Evolutionary conservation across 1,284 basidiomycete species (phyloP), one percentile per base, ranked within the genome.

Genomic region (Cutaneotrichosporon sp.): DNA sequence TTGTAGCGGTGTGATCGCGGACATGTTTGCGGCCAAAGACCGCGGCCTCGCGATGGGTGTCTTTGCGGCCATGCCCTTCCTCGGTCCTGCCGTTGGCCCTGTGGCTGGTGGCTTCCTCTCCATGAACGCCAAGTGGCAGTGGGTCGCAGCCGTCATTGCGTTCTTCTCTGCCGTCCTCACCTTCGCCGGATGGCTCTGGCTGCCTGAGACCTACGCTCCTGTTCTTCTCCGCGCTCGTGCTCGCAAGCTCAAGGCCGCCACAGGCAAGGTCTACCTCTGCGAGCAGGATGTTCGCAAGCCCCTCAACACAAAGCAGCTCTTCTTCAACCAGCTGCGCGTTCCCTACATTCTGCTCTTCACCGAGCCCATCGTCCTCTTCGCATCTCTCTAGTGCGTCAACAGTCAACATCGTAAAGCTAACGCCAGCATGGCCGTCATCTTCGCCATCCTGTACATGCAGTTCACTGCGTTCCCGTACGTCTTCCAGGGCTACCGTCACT

Each of bases 141-240:
- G 82, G 81, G 86, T 86, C 58, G 89, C 88, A 72, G 88, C 86
- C 83, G 77, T 89, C 50, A 85, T 89, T 81, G 84, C 88, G 67
- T 73, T 82, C 59, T 81, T 83, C 70, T 76, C 78, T 62, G 71
- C 73, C 9, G 60, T 77, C 52, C 70, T 77, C 47, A 80, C 79
- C 32, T 65, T 78, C 60, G 58, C 74, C 32, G 73, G 69, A 46
- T 60, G 66, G 16, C 53, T 79, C 56, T 65, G 75, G 49, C 69
- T 75, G 26, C 81, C 82, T 2, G 82, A 83, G 69, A 83, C 82
- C 0, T 82, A 83, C 66, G 73, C 79, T 0, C 81, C 82, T 0
- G 76, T 80, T 4, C 72, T 83, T 13, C 73, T 83, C 5, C 76
- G 78, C 9, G 58, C 61, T 3, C 72, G 79, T 13, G 82, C 81